A percentile compares a stretch with the other conserved stretches of the same genome.
Conservation (phyloP, 2,329 filamentous ascomycete genomes). For the Scortechinia acanthostroma region DNA sequence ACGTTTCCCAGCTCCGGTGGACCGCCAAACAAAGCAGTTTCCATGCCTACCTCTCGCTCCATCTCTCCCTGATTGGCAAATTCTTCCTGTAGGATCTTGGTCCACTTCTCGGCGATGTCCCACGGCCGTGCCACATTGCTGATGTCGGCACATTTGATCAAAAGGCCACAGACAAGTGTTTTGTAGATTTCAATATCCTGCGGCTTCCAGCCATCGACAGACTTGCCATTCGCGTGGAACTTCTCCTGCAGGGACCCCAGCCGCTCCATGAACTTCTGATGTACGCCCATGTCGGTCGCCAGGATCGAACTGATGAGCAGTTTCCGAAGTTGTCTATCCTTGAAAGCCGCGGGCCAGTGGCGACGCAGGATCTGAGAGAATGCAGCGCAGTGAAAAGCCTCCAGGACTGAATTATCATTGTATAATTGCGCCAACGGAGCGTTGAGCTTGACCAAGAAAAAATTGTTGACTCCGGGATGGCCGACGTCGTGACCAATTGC, state of each 20-base stretch:
- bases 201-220: constrained; percentile 68
- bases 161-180: constrained; percentile 75
- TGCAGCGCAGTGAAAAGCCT: constrained; percentile 94
- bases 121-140: constrained; percentile 91
- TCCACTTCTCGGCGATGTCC: constrained; percentile 79
- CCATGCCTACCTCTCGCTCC: constrained; percentile 81
- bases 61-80: constrained; percentile 88
- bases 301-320: constrained; percentile 97
- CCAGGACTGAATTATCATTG: constrained; percentile 91
- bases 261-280: constrained; percentile 93
- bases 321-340: constrained; percentile 72
- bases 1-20: constrained; percentile 75
- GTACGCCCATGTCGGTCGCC: constrained; percentile 92
- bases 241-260: constrained; percentile 75
- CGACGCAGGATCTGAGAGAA: constrained; percentile 91
- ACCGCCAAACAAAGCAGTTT: constrained; percentile 69
- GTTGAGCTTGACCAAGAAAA: constrained; percentile 85
- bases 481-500: constrained; percentile 98
- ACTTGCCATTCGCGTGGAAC: constrained; percentile 53
- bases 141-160: constrained; percentile 98
- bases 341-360: constrained; percentile 80
- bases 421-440: constrained; percentile 90
- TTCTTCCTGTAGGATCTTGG: constrained; percentile 86
- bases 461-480: constrained; percentile 96
- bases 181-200: constrained; percentile 72